These are phyloP conservation scores for Myxozyma melibiosi DNA, from an alignment of 805 yeast genomes.

Conservation along the genomic window DNA sequence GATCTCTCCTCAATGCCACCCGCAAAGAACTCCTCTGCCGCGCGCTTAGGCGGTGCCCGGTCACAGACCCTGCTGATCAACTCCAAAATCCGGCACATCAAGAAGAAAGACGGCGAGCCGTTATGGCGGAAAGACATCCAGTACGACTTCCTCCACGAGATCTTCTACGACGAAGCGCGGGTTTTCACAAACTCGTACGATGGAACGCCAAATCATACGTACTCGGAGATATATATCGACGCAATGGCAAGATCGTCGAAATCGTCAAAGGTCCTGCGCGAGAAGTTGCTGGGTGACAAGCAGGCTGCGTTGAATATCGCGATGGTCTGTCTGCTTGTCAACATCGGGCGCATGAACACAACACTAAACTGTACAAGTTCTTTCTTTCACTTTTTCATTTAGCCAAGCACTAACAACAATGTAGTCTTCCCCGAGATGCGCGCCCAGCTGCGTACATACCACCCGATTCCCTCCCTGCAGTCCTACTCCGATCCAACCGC, in stretches of 20 bases:
- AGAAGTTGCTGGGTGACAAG: slow-evolving; percentile 66
- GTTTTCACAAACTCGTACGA: slow-evolving; percentile 59
- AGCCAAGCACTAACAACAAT: not conserved
- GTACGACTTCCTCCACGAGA: slow-evolving; percentile 66
- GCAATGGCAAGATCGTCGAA: slow-evolving; percentile 81
- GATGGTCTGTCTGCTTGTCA: slow-evolving; percentile 81
- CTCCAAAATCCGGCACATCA: slow-evolving; percentile 51
- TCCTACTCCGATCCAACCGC: slow-evolving; percentile 58
- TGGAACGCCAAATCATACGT: slow-evolving; percentile 58
- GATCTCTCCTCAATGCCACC: not conserved
- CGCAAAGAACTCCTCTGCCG: slow-evolving; percentile 1
- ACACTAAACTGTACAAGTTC: slow-evolving; percentile 65
- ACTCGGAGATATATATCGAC: slow-evolving; percentile 79
- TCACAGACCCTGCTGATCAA: slow-evolving; percentile 32
- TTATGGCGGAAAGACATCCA: slow-evolving; percentile 88
- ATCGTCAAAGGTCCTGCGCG: slow-evolving; percentile 80
- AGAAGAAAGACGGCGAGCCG: slow-evolving; percentile 90
- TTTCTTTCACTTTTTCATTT: not conserved
- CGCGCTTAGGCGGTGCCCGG: slow-evolving; percentile 18
- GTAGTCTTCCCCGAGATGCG: slow-evolving; percentile 87
- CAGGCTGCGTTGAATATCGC: slow-evolving; percentile 68
- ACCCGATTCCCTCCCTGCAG: slow-evolving; percentile 88
- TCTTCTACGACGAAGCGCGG: slow-evolving; percentile 63
- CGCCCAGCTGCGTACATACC: slow-evolving; percentile 88
- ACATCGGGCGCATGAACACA: slow-evolving; percentile 91